A percentile compares a stretch with the other conserved stretches of the same genome.
Evolutionary conservation across 2,329 filamentous ascomycete genomes (phyloP).

Genomic region (Fusarium pseudonygamai): DNA sequence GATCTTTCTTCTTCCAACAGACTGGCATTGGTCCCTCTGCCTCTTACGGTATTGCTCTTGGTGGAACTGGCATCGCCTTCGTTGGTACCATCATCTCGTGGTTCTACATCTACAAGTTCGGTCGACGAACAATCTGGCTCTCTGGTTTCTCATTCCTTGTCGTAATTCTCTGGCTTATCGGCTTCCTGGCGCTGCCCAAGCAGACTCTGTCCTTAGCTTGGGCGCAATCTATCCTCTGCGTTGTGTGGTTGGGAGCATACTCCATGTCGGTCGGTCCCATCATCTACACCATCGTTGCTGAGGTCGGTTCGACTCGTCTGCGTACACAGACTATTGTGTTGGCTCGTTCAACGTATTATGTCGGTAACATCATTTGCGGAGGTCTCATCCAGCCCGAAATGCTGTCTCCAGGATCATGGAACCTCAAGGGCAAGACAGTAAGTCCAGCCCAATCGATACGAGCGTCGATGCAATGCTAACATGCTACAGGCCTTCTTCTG

Average conservation of each 20-base stretch:
- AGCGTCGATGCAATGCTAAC: slow-evolving; percentile 2
- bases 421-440: slow-evolving; percentile 52
- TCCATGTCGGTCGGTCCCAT: slow-evolving; percentile 56
- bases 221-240: slow-evolving; percentile 52
- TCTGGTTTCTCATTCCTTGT: slow-evolving; percentile 50
- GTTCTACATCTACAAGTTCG: slow-evolving; percentile 54
- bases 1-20: slow-evolving; percentile 59
- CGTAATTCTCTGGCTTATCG: slow-evolving; percentile 54
- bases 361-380: slow-evolving; percentile 54
- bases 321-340: slow-evolving; percentile 55
- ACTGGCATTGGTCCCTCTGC: slow-evolving; percentile 51
- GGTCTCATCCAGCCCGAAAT: slow-evolving; percentile 52
- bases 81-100: slow-evolving; percentile 55
- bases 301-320: slow-evolving; percentile 54
- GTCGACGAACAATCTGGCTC: slow-evolving; percentile 56
- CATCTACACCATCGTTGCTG: slow-evolving; percentile 55
- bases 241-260: slow-evolving; percentile 57
- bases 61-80: slow-evolving; percentile 55
- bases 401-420: slow-evolving; percentile 52
- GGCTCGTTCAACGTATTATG: slow-evolving; percentile 51
- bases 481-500: slow-evolving; percentile 53
- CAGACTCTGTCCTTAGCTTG: slow-evolving; percentile 49
- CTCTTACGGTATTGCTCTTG: slow-evolving; percentile 54
- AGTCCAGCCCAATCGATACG: neutral
- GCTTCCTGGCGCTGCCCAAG: slow-evolving; percentile 52